Percentiles rank a stretch among this genome's conserved stretches.
Evolutionary conservation across 2,329 filamentous ascomycete genomes (phyloP).

Genomic region (Diplodia intermedia): DNA sequence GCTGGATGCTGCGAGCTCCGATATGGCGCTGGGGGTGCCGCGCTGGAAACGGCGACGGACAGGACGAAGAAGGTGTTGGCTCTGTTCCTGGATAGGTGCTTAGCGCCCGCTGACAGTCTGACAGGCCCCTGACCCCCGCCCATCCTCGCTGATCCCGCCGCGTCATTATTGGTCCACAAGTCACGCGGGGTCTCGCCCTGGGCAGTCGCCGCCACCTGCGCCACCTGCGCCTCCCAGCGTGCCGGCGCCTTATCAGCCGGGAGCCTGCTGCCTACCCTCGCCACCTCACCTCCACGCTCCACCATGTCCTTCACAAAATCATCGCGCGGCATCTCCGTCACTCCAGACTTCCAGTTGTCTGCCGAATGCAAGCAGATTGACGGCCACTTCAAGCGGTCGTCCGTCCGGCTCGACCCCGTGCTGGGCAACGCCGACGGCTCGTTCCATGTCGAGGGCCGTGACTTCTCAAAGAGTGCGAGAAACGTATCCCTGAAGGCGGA

Average conservation of each 20-base stretch:
- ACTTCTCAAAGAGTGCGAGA: constrained; percentile 9
- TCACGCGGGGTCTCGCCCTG: constrained; percentile 3
- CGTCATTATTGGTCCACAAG: constrained; percentile 9
- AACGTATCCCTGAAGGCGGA: background rate
- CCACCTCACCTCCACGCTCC: constrained; percentile 3
- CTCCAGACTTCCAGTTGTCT: background rate
- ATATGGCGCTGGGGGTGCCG: background rate
- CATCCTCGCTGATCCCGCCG: background rate
- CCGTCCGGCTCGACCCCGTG: background rate
- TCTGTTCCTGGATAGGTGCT: background rate
- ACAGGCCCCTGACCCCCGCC: background rate
- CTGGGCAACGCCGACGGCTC: constrained; percentile 6
- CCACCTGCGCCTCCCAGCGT: background rate
- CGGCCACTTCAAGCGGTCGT: constrained; percentile 1
- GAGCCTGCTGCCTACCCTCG: constrained; percentile 2
- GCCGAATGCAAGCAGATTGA: background rate
- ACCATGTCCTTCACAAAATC: constrained; percentile 12
- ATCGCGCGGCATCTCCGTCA: constrained; percentile 4
- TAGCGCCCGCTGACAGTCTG: background rate
- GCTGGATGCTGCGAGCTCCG: background rate
- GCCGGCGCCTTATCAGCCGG: background rate
- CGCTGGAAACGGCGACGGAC: background rate
- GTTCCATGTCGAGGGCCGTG: background rate
- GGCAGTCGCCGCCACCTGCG: constrained; percentile 7
- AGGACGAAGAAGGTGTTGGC: background rate